Evolutionary conservation across 164 flowering plant species (phyloP).

Genomic region (Brasenia schreberi): DNA sequence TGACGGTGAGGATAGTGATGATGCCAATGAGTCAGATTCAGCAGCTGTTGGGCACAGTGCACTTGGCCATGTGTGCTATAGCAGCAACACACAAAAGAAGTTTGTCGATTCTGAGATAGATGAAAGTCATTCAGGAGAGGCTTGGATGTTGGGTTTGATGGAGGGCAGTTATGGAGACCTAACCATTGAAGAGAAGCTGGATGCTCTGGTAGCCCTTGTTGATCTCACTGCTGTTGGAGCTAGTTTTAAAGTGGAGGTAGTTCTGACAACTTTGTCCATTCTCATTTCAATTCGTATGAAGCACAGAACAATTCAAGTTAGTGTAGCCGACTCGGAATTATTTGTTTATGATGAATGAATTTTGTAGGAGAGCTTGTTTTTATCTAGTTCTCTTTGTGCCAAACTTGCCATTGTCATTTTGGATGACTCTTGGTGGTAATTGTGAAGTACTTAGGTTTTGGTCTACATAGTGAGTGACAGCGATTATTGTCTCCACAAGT

Average conservation of each 20-base stretch:
- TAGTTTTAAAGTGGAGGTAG: conserved; percentile 63
- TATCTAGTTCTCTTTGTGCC: too few species aligned
- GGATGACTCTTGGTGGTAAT: too few species aligned
- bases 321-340: too few species aligned
- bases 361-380: too few species aligned
- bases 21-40: conserved; percentile 39
- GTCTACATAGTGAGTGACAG: too few species aligned
- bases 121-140: conserved; percentile 83
- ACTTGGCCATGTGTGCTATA: conserved; percentile 6
- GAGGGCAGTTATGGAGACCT: conserved; percentile 89
- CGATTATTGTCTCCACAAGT: too few species aligned
- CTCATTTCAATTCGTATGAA: too few species aligned
- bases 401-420: too few species aligned
- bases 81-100: conserved; percentile 16
- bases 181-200: conserved; percentile 82
- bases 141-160: conserved; percentile 76
- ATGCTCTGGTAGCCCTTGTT: conserved; percentile 56
- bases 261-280: not conserved
- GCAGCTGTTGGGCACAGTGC: conserved; percentile 13
- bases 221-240: conserved; percentile 66
- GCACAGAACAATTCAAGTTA: too few species aligned
- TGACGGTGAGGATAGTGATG: conserved; percentile 17
- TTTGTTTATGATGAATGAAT: too few species aligned
- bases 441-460: too few species aligned
- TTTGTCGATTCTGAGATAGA: conserved; percentile 58